phyloP scores from a whole-genome alignment of 2,329 filamentous ascomycete species.

The Nigrospora sphaerica region DNA sequence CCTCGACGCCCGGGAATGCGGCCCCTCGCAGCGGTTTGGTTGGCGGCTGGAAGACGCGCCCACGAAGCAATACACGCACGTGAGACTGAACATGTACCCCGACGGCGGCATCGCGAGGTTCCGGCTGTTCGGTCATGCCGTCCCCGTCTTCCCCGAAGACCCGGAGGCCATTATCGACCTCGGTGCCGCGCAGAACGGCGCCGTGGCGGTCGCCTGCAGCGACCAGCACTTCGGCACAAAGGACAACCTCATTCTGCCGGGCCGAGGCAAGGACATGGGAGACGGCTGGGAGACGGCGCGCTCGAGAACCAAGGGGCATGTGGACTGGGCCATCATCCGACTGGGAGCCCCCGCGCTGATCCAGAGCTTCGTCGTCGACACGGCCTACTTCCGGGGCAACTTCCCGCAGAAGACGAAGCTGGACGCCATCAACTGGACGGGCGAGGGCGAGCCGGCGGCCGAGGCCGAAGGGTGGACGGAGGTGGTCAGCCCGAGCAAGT shows the following conservation, averaged over 20 bases:
- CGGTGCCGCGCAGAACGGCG: slow-evolving; percentile 72
- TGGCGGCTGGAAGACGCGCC: slow-evolving; percentile 59
- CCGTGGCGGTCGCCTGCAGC: slow-evolving; percentile 66
- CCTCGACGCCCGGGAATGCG: slow-evolving; percentile 62
- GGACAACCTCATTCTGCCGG: slow-evolving; percentile 72
- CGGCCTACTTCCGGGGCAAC: slow-evolving; percentile 77
- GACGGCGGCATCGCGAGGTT: slow-evolving; percentile 80
- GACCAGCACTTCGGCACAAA: slow-evolving; percentile 82
- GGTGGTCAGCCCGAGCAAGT: slow-evolving; percentile 59
- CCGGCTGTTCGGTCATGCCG: slow-evolving; percentile 67
- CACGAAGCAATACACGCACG: slow-evolving; percentile 67
- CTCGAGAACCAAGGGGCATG: slow-evolving; percentile 62
- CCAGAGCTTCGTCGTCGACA: slow-evolving; percentile 67
- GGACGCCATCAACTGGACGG: slow-evolving; percentile 50
- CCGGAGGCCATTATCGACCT: slow-evolving; percentile 63
- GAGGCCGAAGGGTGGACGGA: slow-evolving; percentile 58
- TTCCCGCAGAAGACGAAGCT: slow-evolving; percentile 72
- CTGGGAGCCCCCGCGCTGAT: slow-evolving; percentile 61
- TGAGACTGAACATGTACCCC: slow-evolving; percentile 76
- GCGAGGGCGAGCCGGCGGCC: slow-evolving; percentile 44
- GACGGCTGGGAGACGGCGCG: slow-evolving; percentile 83
- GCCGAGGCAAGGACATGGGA: slow-evolving; percentile 76
- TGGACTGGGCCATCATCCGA: slow-evolving; percentile 75
- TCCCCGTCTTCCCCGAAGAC: slow-evolving; percentile 68
- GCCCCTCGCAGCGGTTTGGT: slow-evolving; percentile 64